A percentile compares a stretch with the other conserved stretches of the same genome.
These are phyloP conservation scores for Naganishia randhawae DNA, from an alignment of 768 basidiomycete species.

Conservation along the genomic window DNA sequence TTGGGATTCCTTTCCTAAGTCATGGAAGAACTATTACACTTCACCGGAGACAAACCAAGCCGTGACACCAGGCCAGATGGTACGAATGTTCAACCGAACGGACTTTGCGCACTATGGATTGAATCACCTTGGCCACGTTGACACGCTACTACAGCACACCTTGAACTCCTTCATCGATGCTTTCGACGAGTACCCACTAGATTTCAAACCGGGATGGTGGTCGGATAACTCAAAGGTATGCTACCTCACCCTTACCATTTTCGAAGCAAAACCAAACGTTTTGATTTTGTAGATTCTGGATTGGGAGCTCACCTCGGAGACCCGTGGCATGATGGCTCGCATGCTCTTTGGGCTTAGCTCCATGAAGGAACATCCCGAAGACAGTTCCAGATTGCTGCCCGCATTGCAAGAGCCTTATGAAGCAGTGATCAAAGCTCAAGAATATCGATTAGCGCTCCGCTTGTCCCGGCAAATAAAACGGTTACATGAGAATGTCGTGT, in stretches of 20 bases:
- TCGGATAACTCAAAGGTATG: not conserved
- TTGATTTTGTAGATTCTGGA: not conserved
- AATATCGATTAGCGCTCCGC: not conserved
- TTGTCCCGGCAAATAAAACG: not conserved
- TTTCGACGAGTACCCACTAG: not conserved
- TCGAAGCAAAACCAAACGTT: not conserved
- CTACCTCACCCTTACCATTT: not conserved
- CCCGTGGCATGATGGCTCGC: not conserved
- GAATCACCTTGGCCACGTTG: not conserved
- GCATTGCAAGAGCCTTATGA: not conserved
- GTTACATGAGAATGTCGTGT: not conserved
- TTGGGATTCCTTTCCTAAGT: not conserved
- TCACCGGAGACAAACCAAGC: not conserved
- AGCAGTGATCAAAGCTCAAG: not conserved
- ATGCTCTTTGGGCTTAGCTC: not conserved
- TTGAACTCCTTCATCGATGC: not conserved
- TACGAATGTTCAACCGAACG: not conserved
- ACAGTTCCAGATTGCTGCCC: not conserved
- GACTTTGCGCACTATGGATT: not conserved
- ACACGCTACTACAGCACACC: not conserved
- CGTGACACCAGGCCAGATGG: not conserved
- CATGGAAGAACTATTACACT: not conserved
- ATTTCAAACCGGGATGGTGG: not conserved
- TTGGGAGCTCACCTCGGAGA: not conserved
- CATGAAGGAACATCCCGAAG: not conserved